Base-by-base conservation (phyloP, 768 basidiomycete genomes). In the Trametes cubensis region DNA sequence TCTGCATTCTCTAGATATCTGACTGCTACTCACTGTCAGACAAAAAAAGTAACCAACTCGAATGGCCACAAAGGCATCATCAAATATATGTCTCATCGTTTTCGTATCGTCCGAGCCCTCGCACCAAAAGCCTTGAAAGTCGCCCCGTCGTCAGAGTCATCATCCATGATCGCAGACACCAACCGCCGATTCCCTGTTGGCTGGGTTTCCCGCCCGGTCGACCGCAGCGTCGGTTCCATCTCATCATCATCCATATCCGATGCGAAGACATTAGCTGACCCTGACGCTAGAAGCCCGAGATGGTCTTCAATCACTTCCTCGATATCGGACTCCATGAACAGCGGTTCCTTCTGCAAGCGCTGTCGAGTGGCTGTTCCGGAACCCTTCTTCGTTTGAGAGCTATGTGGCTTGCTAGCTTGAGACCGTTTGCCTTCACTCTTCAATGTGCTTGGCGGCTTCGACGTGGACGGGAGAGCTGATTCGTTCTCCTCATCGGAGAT, bases 71-170 rank as follows among this genome's bases (percentile, higher is more conserved):
- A 34, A 34, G 34, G 11, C 11, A 34, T 11, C 34, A 34, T 34
- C 4, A 34, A 34, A 10, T 10, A 11, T 10, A 34, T 6, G 34
- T 34, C 34, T 34, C 11, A 34, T 34, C 34, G 34, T 11, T 10
- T 34, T 34, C 34, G 34, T 7, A 10, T 41, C 34, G 60, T 10
- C 47, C 53, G 38, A 10, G 34, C 46, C 51, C 53, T 34, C 5
- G 63, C 14, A 2, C 63, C 66, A 25, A 88, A 88, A 6, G 88
- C 88, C 65, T 82, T 83, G 75, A 90, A 90, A n/a, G 84, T 83
- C 28, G 80, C 82, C 6, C 80, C 88, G 60, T 90, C 85, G 67
- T 90, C 89, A 11, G 86, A 88, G 70, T 88, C 88, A 67, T 89
- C 87, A 58, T 85, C 85, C 4, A 80, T 74, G 39, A 85, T 72